Evolutionary conservation across 257 asterid species (phyloP), one percentile per base, ranked within the genome.

Genomic region (Nicotiana noctiflora): DNA sequence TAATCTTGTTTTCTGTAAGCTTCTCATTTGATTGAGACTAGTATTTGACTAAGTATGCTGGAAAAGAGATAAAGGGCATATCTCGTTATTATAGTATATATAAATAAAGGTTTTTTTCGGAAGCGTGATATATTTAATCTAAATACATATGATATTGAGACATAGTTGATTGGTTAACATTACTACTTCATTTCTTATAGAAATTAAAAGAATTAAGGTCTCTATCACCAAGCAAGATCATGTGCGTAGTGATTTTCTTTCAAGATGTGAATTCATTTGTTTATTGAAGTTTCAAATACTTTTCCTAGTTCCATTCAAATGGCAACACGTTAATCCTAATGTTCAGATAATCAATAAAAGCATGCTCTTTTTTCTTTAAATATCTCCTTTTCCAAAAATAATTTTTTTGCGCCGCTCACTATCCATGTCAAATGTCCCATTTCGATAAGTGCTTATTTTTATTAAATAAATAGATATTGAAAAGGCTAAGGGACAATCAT

Each of bases 181-280:
- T 49, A 11, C 21, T n/a, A 21, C 25, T 37, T 68, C 12, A 23
- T 40, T 40, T 19, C 40, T 34, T 55, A 25, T 23, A 27, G 40
- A 19, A 49, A 68, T 55, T 55, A 57, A 76, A 52, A 81, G 80
- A 14, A 27, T 21, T 66, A 27, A 57, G 40, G 86, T 89, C 88
- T 9, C 57, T 74, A 21, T 83, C 89, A 83, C 60, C 15, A 8
- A 57, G 79, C 84, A 83, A 66, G 74, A 65, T 65, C 90, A 83
- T 81, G 85, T 84, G 86, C 87, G 70, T 51, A 77, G 70, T 80
- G 85, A 82, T 64, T 83, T 84, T 76, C 31, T 81, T 84, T 79
- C 55, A 67, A 57, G 68, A 79, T 62, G 59, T 62, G 79, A 65
- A 72, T 55, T 6, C 18, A 40, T 70, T 76, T 25, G 57, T 37